A percentile compares a stretch with the other conserved stretches of the same genome.
These are phyloP conservation scores for Leishmania tropica DNA, from an alignment of 208 protist species.

Conservation along the genomic window DNA sequence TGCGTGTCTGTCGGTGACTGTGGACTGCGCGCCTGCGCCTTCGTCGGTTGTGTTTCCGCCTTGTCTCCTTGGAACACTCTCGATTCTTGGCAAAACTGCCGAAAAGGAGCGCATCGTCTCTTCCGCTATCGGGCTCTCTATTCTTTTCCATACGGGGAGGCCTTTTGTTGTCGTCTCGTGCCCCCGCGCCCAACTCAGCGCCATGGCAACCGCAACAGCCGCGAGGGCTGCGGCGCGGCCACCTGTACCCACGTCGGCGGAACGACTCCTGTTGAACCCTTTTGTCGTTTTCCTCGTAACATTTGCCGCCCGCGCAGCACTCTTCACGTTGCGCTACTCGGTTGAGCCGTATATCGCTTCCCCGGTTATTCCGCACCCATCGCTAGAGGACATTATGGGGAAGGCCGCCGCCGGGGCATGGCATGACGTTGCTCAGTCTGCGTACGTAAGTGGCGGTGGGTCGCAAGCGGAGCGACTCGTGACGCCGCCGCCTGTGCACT, in stretches of 20 bases:
- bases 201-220: background rate
- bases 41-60: no score
- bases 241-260: background rate
- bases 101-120: background rate
- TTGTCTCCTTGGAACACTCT: background rate
- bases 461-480: conserved; percentile 16
- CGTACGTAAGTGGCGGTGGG: conserved; percentile 12
- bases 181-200: background rate
- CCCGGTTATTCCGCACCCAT: conserved; percentile 22
- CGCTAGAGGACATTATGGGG: conserved; percentile 15
- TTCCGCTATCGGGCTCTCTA: background rate
- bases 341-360: conserved; percentile 25
- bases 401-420: background rate
- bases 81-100: background rate
- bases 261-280: conserved; percentile 20
- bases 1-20: background rate
- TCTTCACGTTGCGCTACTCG: conserved; percentile 17
- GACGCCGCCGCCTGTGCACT: conserved; percentile 32
- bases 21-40: background rate
- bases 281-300: conserved; percentile 21
- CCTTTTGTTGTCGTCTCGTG: background rate
- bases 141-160: background rate
- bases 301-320: conserved; percentile 12
- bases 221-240: background rate
- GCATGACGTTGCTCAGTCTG: conserved; percentile 1